Evolutionary conservation across 768 basidiomycete species (phyloP).

Genomic region (Asterophora lycoperdoides): DNA sequence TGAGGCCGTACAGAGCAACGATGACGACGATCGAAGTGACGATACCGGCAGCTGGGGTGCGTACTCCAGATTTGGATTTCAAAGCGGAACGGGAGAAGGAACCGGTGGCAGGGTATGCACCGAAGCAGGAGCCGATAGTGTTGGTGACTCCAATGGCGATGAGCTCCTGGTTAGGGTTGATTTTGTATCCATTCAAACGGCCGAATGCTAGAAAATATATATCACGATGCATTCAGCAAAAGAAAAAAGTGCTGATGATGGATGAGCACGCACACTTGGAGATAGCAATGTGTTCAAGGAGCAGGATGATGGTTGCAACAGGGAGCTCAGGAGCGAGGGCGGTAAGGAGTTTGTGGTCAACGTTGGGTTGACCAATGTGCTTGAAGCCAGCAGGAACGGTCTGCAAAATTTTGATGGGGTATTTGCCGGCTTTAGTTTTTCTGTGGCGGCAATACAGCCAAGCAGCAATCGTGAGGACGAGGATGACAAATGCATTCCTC

Average conservation of each 20-base stretch:
- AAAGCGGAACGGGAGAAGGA: constrained; percentile 98
- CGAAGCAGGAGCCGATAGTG: constrained; percentile 84
- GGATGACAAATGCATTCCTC: constrained; percentile 83
- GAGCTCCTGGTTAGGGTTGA: constrained; percentile 90
- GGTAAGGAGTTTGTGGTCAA: constrained; percentile 44
- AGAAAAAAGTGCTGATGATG: neutral
- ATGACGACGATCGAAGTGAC: constrained; percentile 84
- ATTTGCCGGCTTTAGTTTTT: constrained; percentile 53
- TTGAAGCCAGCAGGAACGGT: constrained; percentile 84
- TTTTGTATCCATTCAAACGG: constrained; percentile 91
- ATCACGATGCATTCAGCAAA: neutral
- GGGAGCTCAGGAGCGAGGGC: constrained; percentile 77
- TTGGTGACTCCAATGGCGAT: constrained; percentile 98
- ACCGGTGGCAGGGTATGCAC: constrained; percentile 94
- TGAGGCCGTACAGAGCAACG: constrained; percentile 91
- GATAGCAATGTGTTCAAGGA: constrained; percentile 96
- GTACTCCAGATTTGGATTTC: constrained; percentile 95
- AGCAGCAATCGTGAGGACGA: constrained; percentile 81
- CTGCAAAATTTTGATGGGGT: constrained; percentile 80
- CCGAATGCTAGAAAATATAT: constrained; percentile 67
- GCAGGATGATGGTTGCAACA: constrained; percentile 81
- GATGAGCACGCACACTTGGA: constrained; percentile 65
- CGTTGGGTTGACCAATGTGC: constrained; percentile 41
- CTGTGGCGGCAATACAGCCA: constrained; percentile 79
- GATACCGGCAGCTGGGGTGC: constrained; percentile 89